Evolutionary conservation across 257 asterid species (phyloP), one percentile per base, ranked within the genome.

Genomic region (Przewalskia tangutica): DNA sequence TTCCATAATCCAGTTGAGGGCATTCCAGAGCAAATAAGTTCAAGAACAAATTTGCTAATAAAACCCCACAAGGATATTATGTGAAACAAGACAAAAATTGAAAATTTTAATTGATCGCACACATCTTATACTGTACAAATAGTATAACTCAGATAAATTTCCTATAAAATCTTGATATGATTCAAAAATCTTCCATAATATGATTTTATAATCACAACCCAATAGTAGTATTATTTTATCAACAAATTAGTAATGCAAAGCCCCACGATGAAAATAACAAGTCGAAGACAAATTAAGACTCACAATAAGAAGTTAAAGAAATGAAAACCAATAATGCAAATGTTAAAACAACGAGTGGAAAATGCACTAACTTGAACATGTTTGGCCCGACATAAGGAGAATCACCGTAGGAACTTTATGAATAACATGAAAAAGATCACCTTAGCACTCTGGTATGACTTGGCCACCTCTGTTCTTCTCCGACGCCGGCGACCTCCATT

Each of bases 341-440:
- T 13, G 1, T 9, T 27, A 42, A 70, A 66, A 13, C 54, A n/a
- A 13, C 62, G 51, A 9, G 14, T 2, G n/a, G 67, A 27, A 34
- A 54, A 46, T 3, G 42, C 77, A 9, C 76, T 58, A 17, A 94
- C 99, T 97, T 96, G 99, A 71, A 90, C 98, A 63, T 87, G 95
- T 80, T 96, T 96, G 38, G 99, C 99, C 82, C 89, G 42, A 91
- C 95, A 79, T 96, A 96, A 1, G 98, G 98, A 51, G 99, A 96
- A 70, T 94, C 93, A 17, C 93, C 6, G 93, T 80, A 79, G 99
- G 99, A 79, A 96, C 92, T 75, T 94, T 96, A 77, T 93, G 97
- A 83, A 91, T 59, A 70, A 90, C 86, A 85, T 94, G 97, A 77
- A 89, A 94, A 18, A 84, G 66, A 87, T 92, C 23, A 32, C 80